Evolutionary conservation across 257 asterid genomes (phyloP).

Genomic region (Anisodus tanguticus): DNA sequence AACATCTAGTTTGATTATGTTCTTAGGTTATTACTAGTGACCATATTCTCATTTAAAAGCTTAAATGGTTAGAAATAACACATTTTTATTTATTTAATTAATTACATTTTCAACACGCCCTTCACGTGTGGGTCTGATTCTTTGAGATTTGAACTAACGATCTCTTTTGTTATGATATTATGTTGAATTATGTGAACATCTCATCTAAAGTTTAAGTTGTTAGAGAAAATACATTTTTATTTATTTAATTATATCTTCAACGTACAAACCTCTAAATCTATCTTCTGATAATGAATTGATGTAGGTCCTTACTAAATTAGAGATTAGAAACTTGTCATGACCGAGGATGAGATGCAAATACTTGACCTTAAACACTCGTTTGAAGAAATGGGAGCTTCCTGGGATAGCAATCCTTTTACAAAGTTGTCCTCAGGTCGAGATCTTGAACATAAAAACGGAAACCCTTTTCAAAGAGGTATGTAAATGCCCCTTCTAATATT

Average conservation of each 20-base stretch:
- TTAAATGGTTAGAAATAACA: not conserved
- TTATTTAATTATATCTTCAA: not conserved
- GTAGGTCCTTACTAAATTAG: not conserved
- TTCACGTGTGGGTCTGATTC: not conserved
- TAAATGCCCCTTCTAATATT: not conserved
- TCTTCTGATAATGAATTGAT: not conserved
- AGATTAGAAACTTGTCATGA: not conserved
- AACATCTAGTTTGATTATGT: not conserved
- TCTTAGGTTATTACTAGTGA: not conserved
- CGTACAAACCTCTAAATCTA: not conserved
- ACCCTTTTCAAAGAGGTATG: not conserved
- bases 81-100: not conserved
- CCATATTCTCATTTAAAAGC: not conserved
- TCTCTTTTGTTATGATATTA: not conserved
- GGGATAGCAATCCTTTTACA: conserved; percentile 23
- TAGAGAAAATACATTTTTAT: not conserved
- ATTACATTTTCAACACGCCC: not conserved
- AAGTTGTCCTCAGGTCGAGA: conserved; percentile 2
- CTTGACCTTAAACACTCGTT: not conserved
- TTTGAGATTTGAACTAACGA: not conserved
- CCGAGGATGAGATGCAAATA: conserved; percentile 20
- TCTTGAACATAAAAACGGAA: not conserved
- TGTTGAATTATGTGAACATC: not conserved
- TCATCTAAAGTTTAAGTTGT: not conserved
- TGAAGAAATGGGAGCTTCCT: not conserved